These are phyloP conservation scores for Effrenium voratum DNA, from an alignment of 73 alveolate genomes.

Conservation along the genomic window DNA sequence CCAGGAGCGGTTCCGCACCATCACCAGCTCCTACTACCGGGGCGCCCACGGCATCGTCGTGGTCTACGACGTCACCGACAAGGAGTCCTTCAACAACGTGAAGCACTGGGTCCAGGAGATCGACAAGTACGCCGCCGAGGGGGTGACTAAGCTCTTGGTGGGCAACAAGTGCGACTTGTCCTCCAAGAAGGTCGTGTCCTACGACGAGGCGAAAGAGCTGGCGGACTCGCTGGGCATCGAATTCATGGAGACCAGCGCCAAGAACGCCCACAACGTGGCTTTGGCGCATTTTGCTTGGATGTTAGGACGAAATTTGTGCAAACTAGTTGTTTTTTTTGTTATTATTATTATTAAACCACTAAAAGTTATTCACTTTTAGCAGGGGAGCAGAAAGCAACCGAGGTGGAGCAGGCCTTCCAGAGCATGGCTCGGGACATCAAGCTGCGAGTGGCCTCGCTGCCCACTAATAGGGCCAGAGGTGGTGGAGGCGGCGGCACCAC, in stretches of 20 bases:
- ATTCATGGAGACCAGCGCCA: slow-evolving; percentile 94
- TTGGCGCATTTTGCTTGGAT: slow-evolving; percentile 56
- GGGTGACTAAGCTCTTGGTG: slow-evolving; percentile 91
- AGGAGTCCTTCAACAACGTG: slow-evolving; percentile 92
- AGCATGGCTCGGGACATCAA: slow-evolving; percentile 94
- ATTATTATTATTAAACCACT: too few relatives aligned
- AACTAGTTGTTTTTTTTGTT: too few relatives aligned
- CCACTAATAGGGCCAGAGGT: slow-evolving; percentile 70
- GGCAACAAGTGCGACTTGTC: slow-evolving; percentile 94
- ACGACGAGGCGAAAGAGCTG: slow-evolving; percentile 94
- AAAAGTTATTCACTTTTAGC: too few relatives aligned
- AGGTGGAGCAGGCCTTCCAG: slow-evolving; percentile 70
- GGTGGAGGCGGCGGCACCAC: slow-evolving; percentile 91
- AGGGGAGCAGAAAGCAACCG: too few relatives aligned
- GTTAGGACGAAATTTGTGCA: too few relatives aligned
- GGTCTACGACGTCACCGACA: slow-evolving; percentile 89
- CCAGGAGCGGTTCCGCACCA: slow-evolving; percentile 90
- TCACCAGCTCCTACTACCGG: slow-evolving; percentile 90
- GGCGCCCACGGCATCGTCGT: slow-evolving; percentile 92
- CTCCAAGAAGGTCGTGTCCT: slow-evolving; percentile 94
- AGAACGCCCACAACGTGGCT: slow-evolving; percentile 94
- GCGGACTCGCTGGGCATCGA: slow-evolving; percentile 91
- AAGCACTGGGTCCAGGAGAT: slow-evolving; percentile 94
- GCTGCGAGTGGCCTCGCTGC: slow-evolving; percentile 86
- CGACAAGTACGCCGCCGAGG: slow-evolving; percentile 93